Base-by-base conservation (phyloP, 441 rosid species). In the Euphorbia corollata region DNA sequence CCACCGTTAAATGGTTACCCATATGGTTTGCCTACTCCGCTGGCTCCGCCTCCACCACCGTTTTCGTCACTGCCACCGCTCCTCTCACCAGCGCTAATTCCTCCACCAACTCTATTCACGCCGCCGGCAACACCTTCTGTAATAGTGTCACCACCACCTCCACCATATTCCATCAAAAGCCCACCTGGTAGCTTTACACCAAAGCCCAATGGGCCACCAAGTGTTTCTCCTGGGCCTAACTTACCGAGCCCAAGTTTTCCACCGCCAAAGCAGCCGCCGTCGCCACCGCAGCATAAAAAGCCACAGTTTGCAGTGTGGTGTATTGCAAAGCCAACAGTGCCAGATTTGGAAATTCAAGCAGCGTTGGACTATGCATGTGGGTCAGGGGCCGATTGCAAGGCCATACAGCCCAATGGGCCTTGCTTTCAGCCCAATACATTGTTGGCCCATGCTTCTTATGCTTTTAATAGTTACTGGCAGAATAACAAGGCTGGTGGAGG, bases 371-470 rank as follows among this genome's bases (percentile, higher is more conserved):
- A 85, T 47, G 94, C 97, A 2, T 91, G 96, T 70, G 92, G 83
- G 27, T 79, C 88, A 0, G 97, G 90, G 18, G 94, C 96, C 0
- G 89, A 91, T 69, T 89, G 97, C 48, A 69, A 77, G 38, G 74
- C 87, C 0, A 87, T 91, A 34, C 86, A 75, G 71, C 82, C 92
- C 0, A 77, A 63, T 50, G 90, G 94, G 53, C 64, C 81, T 0
- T 87, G 97, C 55, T 91, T 85, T 56, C 75, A 77, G 71, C 96
- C 97, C 65, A 62, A 89, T 67, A 85, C 87, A 2, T 59, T 86
- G 24, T 4, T 84, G 60, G 97, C 98, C n/a, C 98, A 92, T 65
- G 93, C 98, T 20, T 90, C 98, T 48, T 92, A 83, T 72, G 98
- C 98, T 38, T 87, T 88, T 77, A 92, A 92, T 71, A 90, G 97